These are phyloP conservation scores for Pythium pectinolyticum DNA, from an alignment of 352 stramenopile genomes.

Conservation along the genomic window DNA sequence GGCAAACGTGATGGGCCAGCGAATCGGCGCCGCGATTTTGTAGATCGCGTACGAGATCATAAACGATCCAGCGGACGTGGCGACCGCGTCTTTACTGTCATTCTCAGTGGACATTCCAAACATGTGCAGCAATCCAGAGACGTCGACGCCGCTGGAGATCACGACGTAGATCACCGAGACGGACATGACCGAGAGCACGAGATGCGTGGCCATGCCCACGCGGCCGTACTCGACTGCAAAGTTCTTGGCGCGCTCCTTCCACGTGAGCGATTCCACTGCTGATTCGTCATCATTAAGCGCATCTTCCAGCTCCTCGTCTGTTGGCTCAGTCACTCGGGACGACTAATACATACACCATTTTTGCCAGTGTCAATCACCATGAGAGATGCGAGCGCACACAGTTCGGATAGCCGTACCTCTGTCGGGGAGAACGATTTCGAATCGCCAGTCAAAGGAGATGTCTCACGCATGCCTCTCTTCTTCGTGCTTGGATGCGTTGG, in stretches of 20 bases:
- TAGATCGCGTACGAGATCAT: slow-evolving; percentile 84
- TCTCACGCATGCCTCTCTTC: slow-evolving; percentile 29
- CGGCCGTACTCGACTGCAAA: slow-evolving; percentile 83
- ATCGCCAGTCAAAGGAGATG: slow-evolving; percentile 13
- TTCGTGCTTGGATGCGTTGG: slow-evolving; percentile 15
- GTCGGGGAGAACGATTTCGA: slow-evolving; percentile 2
- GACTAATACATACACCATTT: not conserved
- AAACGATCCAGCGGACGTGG: slow-evolving; percentile 69
- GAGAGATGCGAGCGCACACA: not conserved
- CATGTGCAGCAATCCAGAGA: slow-evolving; percentile 48
- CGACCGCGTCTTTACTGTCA: slow-evolving; percentile 40
- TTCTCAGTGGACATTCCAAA: slow-evolving; percentile 42
- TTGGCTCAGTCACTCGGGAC: slow-evolving; percentile 3
- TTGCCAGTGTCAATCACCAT: not conserved
- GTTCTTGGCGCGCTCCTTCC: slow-evolving; percentile 70
- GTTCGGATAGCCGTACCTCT: slow-evolving; percentile 7
- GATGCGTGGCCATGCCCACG: slow-evolving; percentile 75
- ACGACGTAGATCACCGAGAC: slow-evolving; percentile 77
- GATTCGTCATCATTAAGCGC: slow-evolving; percentile 5
- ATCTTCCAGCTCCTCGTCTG: slow-evolving; percentile 28
- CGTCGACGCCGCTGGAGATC: slow-evolving; percentile 70
- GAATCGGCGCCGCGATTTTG: slow-evolving; percentile 73
- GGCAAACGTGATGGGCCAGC: slow-evolving; percentile 80
- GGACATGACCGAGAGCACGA: slow-evolving; percentile 70
- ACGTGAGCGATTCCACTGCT: slow-evolving; percentile 34